These are phyloP conservation scores for Blastobotrys aristatus DNA, from an alignment of 1,139 yeast genomes.

Conservation along the genomic window DNA sequence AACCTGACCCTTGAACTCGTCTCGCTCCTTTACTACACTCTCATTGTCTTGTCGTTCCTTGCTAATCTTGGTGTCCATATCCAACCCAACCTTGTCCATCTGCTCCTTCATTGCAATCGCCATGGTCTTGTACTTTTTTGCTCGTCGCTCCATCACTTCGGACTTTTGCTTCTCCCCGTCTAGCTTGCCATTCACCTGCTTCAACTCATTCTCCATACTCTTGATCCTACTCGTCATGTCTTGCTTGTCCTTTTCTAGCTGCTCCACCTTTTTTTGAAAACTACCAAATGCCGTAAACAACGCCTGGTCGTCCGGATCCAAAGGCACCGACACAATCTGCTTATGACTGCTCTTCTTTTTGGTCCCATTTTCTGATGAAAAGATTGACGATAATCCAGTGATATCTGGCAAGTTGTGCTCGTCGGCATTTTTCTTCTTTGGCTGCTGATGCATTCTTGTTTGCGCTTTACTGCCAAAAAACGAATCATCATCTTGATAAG, in stretches of 20 bases:
- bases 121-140: conserved; percentile 22
- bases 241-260: conserved; percentile 15
- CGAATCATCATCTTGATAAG: conserved; percentile 24
- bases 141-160: conserved; percentile 19
- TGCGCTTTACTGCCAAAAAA: conserved; percentile 15
- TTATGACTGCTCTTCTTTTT: conserved; percentile 19
- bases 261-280: conserved; percentile 24
- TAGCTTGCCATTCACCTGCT: conserved; percentile 13
- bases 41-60: neutral
- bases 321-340: conserved; percentile 26
- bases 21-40: conserved; percentile 1
- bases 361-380: conserved; percentile 20
- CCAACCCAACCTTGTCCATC: neutral
- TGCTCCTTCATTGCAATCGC: conserved; percentile 20
- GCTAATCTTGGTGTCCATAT: neutral
- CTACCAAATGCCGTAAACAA: conserved; percentile 26
- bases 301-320: conserved; percentile 29
- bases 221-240: conserved; percentile 12
- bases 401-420: conserved; percentile 23
- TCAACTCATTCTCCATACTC: conserved; percentile 18
- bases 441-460: conserved; percentile 4
- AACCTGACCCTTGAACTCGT: neutral
- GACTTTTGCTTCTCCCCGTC: conserved; percentile 14
- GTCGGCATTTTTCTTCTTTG: neutral
- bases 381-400: conserved; percentile 26